Evolutionary conservation across 352 stramenopile species (phyloP).

Genomic region (Globisporangium polare): DNA sequence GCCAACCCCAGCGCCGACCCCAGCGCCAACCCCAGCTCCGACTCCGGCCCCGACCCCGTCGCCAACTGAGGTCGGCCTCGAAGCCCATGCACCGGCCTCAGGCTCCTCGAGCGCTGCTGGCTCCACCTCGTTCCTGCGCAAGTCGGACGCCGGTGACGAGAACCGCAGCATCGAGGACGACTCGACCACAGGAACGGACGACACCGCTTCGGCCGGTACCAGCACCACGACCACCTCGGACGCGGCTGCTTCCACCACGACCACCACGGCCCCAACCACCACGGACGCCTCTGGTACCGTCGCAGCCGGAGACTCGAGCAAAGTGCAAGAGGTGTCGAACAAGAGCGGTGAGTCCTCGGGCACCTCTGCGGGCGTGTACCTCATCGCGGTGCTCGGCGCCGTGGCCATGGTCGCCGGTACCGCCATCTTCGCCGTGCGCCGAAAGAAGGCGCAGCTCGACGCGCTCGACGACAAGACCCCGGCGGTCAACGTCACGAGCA

Average conservation of each 20-base stretch:
- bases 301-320: neutral
- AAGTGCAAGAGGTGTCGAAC: conserved; percentile 12
- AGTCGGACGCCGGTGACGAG: conserved; percentile 6
- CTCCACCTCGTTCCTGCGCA: conserved; percentile 7
- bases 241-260: neutral
- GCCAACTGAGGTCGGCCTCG: conserved; percentile 15
- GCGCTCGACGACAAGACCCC: conserved; percentile 58
- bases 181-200: conserved; percentile 1
- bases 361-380: conserved; percentile 21
- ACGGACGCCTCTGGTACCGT: neutral
- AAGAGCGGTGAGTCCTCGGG: neutral
- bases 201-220: too few species aligned
- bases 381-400: conserved; percentile 15
- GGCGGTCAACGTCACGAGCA: conserved; percentile 14
- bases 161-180: conserved; percentile 16
- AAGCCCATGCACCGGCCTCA: neutral
- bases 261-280: conserved; percentile 1
- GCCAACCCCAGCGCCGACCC: conserved; percentile 6
- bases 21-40: conserved; percentile 12
- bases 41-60: conserved; percentile 12
- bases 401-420: conserved; percentile 25
- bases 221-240: too few species aligned
- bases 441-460: conserved; percentile 56
- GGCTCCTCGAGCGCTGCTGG: neutral
- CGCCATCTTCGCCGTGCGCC: conserved; percentile 41